Conservation (phyloP, 441 rosid species). For the Aleurites moluccanus region DNA sequence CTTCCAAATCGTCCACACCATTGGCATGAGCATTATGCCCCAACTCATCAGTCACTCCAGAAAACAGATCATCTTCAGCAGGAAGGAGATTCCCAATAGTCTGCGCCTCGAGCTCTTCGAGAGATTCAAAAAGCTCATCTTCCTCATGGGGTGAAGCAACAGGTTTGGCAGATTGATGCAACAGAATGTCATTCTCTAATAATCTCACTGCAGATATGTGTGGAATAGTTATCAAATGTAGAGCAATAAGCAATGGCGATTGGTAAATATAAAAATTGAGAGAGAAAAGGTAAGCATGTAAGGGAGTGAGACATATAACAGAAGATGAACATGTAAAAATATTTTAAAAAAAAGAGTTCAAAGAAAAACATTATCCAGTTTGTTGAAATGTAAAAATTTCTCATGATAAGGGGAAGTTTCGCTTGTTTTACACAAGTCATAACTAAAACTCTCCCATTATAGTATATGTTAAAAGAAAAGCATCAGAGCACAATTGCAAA, state of each 20-base stretch:
- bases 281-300: slow-evolving; percentile 3
- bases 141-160: slow-evolving; percentile 40
- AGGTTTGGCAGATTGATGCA: slow-evolving; percentile 40
- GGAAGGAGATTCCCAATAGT: slow-evolving; percentile 84
- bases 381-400: not conserved
- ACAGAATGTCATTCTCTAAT: slow-evolving; percentile 33
- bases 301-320: too few species aligned
- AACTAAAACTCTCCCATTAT: not conserved
- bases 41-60: slow-evolving; percentile 59
- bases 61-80: slow-evolving; percentile 68
- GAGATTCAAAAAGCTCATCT: slow-evolving; percentile 55
- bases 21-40: slow-evolving; percentile 27
- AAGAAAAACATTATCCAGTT: too few species aligned
- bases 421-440: not conserved
- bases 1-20: slow-evolving; percentile 50
- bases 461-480: not conserved
- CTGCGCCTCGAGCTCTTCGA: slow-evolving; percentile 74
- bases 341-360: not conserved
- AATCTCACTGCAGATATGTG: slow-evolving; percentile 53
- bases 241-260: slow-evolving; percentile 3
- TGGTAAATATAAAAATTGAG: slow-evolving; percentile 4
- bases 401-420: not conserved
- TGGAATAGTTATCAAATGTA: slow-evolving; percentile 19
- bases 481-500: not conserved
- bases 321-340: too few species aligned